These are phyloP conservation scores for Candida peoriensis DNA, from an alignment of 805 yeast genomes.

Conservation along the genomic window DNA sequence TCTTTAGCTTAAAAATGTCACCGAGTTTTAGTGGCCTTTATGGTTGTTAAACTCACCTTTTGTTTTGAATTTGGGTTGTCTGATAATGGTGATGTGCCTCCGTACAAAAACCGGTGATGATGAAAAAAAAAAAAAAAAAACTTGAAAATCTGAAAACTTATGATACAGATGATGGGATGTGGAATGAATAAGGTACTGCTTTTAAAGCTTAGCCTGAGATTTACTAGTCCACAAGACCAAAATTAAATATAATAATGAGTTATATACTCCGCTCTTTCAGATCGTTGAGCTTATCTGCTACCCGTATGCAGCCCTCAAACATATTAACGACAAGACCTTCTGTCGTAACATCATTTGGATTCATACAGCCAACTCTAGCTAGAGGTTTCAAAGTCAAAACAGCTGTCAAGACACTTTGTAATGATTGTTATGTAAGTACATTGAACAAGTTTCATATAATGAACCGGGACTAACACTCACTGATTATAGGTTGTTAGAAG, in stretches of 20 bases:
- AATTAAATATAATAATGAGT: conserved; percentile 6
- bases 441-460: not conserved
- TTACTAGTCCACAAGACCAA: too few relatives aligned
- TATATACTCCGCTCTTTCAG: conserved; percentile 17
- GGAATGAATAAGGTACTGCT: too few relatives aligned
- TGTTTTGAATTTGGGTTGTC: too few relatives aligned
- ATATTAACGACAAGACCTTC: conserved; percentile 13
- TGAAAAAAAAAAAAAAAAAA: not conserved
- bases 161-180: too few relatives aligned
- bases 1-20: too few relatives aligned
- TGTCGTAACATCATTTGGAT: conserved; percentile 13
- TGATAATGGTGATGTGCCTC: too few relatives aligned
- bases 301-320: conserved; percentile 16
- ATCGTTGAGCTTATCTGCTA: conserved; percentile 11
- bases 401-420: conserved; percentile 88
- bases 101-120: not conserved
- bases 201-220: too few relatives aligned
- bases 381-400: conserved; percentile 91
- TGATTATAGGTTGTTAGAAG: conserved; percentile 68
- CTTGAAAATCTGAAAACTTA: too few relatives aligned
- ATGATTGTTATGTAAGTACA: conserved; percentile 63
- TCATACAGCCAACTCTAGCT: conserved; percentile 26
- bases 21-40: too few relatives aligned
- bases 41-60: too few relatives aligned
- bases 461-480: not conserved